These are phyloP conservation scores for Apostasia ramifera DNA, from an alignment of 106 monocot genomes.

Conservation along the genomic window DNA sequence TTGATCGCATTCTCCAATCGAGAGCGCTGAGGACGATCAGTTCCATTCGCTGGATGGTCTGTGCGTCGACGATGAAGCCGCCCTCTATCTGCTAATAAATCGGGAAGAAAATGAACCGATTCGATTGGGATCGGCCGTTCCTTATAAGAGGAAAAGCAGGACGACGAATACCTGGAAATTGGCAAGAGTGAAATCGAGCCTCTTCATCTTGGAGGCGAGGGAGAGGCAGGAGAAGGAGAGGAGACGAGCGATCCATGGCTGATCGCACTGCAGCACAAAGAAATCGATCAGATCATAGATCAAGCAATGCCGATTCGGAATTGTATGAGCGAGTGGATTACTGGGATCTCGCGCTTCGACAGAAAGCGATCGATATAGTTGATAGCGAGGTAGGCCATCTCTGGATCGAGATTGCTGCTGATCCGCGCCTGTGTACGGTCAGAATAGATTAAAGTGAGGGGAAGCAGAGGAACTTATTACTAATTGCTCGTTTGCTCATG, in stretches of 20 bases:
- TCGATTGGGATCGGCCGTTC: background rate
- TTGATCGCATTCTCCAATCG: conserved; percentile 90
- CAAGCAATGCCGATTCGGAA: background rate
- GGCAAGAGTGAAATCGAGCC: conserved; percentile 27
- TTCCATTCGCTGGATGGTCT: conserved; percentile 78
- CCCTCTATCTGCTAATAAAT: conserved; percentile 24
- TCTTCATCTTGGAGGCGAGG: conserved; percentile 90
- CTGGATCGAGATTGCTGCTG: conserved; percentile 41
- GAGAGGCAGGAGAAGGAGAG: conserved; percentile 74
- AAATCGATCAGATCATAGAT: conserved; percentile 8
- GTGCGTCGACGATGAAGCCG: conserved; percentile 50
- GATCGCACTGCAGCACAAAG: conserved; percentile 28
- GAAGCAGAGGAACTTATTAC: background rate
- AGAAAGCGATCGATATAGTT: conserved; percentile 92
- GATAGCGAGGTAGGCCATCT: conserved; percentile 64
- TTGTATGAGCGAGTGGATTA: conserved; percentile 9
- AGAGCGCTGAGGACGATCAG: conserved; percentile 61
- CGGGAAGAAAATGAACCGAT: background rate
- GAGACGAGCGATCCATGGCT: conserved; percentile 80
- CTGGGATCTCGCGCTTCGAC: conserved; percentile 47
- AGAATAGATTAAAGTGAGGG: background rate
- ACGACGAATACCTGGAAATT: conserved; percentile 47
- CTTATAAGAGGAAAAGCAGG: background rate
- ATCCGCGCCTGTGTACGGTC: conserved; percentile 38
- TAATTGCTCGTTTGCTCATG: background rate